Evolutionary conservation across 2,329 filamentous ascomycete species (phyloP), one percentile per base, ranked within the genome.

Genomic region (Eutypella sp.): DNA sequence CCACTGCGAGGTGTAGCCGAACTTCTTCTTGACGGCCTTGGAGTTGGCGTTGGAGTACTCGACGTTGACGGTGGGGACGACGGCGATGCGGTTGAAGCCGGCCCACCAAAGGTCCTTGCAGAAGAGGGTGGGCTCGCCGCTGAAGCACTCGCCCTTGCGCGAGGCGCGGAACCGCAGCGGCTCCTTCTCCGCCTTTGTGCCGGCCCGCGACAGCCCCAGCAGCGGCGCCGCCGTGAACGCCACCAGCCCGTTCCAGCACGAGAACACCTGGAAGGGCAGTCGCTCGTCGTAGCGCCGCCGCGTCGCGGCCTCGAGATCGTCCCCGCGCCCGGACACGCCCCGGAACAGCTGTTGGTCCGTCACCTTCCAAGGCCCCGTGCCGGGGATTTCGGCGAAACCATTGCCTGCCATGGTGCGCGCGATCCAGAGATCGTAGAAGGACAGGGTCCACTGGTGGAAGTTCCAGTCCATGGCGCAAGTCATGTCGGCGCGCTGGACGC

Each of bases 381-480:
- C 47, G 0, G 74, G 72, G 5, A 81, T 72, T 0, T 74, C 61
- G 55, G 80, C 81, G 57, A 82, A 82, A 0, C 67, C 64, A 52
- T 82, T 73, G 1, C 79, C 79, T 1, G 61, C 64, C 38, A 82
- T 68, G 2, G 64, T 67, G 6, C 79, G 71, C 31, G 45, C 40
- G 13, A 43, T 40, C 38, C 37, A 45, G 2, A 29, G n/a, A 34
- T 82, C 77, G 55, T 81, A 80, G 53, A 82, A 82, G 0, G 69
- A 74, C 0, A 73, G 71, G 2, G 73, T 61, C 0, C 44, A 43
- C 0, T 66, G 70, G 3, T 65, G 60, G 36, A 71, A 72, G 0
- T 67, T 71, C 77, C 78, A 83, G 57, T 83, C 79, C 69, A 83
- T 74, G 5, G 67, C 76, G 53, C 78, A 84, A 0, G 71, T 73